Evolutionary conservation across 257 asterid species (phyloP).

Genomic region (Jacaranda mimosifolia): DNA sequence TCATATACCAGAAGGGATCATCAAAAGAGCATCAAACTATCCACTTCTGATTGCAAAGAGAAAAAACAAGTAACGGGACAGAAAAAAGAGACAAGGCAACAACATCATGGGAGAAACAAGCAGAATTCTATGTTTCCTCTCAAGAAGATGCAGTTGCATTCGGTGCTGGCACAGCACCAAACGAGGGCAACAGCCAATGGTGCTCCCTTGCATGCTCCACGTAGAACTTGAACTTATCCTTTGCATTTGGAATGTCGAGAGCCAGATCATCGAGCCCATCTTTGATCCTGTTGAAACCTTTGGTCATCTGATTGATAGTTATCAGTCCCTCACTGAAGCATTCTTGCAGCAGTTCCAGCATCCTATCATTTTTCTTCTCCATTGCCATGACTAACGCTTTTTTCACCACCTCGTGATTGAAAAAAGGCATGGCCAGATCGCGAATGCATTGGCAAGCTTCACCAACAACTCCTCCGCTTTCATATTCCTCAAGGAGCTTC

Average conservation of each 20-base stretch:
- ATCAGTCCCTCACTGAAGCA: slow-evolving; percentile 91
- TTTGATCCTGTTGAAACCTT: slow-evolving; percentile 84
- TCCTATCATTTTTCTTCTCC: slow-evolving; percentile 98
- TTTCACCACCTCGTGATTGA: slow-evolving; percentile 97
- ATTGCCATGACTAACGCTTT: slow-evolving; percentile 98
- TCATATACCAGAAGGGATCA: background rate
- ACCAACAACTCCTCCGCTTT: slow-evolving; percentile 83
- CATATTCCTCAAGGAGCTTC: slow-evolving; percentile 96
- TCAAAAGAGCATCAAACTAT: slow-evolving; percentile 30
- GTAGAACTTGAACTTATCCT: slow-evolving; percentile 74
- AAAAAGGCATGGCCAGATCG: slow-evolving; percentile 90
- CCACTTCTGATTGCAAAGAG: slow-evolving; percentile 20
- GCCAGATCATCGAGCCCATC: slow-evolving; percentile 96
- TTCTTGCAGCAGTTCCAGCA: slow-evolving; percentile 79
- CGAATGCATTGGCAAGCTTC: slow-evolving; percentile 99
- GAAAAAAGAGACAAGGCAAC: slow-evolving; percentile 37
- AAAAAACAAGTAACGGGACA: background rate
- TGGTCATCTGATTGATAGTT: slow-evolving; percentile 92
- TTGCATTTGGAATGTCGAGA: slow-evolving; percentile 93
- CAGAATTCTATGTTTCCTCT: background rate
- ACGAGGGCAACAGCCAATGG: slow-evolving; percentile 71
- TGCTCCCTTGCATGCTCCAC: slow-evolving; percentile 61
- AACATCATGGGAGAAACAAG: slow-evolving; percentile 32
- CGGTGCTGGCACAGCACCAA: background rate
- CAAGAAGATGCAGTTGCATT: background rate